Evolutionary conservation across 495 filamentous ascomycete genomes (phyloP), one percentile per base, ranked within the genome.

Genomic region (Tuber borchii): DNA sequence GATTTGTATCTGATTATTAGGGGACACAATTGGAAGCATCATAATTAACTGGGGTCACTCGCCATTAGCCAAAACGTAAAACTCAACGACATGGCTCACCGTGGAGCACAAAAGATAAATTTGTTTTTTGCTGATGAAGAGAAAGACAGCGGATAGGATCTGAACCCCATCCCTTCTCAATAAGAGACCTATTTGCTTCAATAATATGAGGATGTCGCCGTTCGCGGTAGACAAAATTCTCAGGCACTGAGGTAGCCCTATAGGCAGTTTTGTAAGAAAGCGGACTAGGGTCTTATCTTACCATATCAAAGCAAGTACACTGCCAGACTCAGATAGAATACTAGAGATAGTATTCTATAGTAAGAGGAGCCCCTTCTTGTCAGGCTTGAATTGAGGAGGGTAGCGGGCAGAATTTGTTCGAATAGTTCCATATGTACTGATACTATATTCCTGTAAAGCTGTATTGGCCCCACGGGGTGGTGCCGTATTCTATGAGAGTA

Each of bases 151-250:
- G 19, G 74, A 69, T 42, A 22, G 56, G 31, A 65, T 74, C 31
- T 70, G 71, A 40, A 40, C 68, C 37, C 70, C 45, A 45, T 42
- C 9, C 8, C 8, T 56, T 0, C 51, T 51, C 68, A 78, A 70
- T 31, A 26, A 61, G 17, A 65, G 39, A 0, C 3, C 73, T 68
- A 44, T 78, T 16, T 20, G 34, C 4, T 14, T 79, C 76, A 6
- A 71, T 71, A 39, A 68, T 70, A 46, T 77, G 77, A 78, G 74
- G 42, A 79, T 51, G 71, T 76, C 79, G 71, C 77, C 75, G 70
- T 75, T 78, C 34, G 77, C 71, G 70, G 76, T 39, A n/a, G 5
- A 71, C 34, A 37, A 51, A 61, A 34, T 71, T 75, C 14, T 40
- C 14, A 4, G 37, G 7, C 39, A 40, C 44, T 20, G 39, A 6